These are phyloP conservation scores for Colletotrichum karsti DNA, from an alignment of 2,329 filamentous ascomycete species.

Conservation along the genomic window DNA sequence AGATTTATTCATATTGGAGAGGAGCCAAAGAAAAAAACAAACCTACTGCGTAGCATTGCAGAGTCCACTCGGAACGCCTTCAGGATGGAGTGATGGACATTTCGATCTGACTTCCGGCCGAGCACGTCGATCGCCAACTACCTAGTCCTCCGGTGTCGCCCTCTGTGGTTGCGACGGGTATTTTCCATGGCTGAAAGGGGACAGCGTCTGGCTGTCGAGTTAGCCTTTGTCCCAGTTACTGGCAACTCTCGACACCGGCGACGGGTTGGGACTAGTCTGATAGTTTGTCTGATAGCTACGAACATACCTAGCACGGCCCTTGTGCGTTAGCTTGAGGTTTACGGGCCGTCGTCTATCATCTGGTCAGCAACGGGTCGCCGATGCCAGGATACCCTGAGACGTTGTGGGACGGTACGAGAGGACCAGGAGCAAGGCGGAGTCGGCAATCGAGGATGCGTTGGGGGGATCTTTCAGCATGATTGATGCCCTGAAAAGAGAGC, in stretches of 20 bases:
- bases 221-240: constrained; percentile 5
- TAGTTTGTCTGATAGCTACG: neutral
- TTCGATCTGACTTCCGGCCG: neutral
- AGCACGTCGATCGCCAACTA: neutral
- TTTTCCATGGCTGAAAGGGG: constrained; percentile 1
- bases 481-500: too few relatives aligned
- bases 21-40: neutral
- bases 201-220: neutral
- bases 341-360: neutral
- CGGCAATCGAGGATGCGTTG: neutral
- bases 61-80: neutral
- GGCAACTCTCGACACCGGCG: neutral
- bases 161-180: neutral
- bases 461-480: too few relatives aligned
- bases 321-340: neutral
- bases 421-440: neutral
- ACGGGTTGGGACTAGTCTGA: constrained; percentile 1
- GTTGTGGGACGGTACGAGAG: neutral
- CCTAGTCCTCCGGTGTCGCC: neutral
- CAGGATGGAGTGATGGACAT: neutral
- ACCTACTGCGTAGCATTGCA: neutral
- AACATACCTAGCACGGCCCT: neutral
- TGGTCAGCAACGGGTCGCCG: neutral
- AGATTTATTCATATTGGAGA: neutral
- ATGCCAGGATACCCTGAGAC: neutral